Base-by-base conservation (phyloP, 345 rosid species). In the Chamaenerion angustifolium region DNA sequence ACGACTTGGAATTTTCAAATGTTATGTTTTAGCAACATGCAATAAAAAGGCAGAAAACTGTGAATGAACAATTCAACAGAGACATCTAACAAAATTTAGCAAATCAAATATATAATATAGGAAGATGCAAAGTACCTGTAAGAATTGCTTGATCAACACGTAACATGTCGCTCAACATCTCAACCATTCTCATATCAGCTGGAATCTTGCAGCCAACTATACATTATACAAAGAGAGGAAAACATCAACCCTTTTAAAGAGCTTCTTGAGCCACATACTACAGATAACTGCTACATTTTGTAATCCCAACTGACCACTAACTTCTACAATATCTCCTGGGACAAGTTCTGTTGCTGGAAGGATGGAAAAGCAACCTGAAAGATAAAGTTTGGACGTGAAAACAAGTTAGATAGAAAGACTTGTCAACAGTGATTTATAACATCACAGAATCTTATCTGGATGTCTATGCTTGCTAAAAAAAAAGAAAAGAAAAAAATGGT, bases 81-180 rank as follows among this genome's bases (percentile, higher is more conserved):
- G 52, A 57, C 14, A 25, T 18, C 56, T 51, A 37, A 43, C 15
- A 40, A 56, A 27, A 27, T 25, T 12, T n/a, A 21, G 23, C 15
- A n/a, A 4, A 58, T 11, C 48, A 31, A 27, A 0, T 19, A 48
- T 41, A 49, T 51, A 17, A 9, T 35, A 55, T 59, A 48, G 21
- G 37, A 31, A 4, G 37, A 49, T 57, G 18, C 52, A 48, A 53
- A 18, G 43, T 75, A 87, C 98, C 98, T 62, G 98, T 92, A 49
- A 92, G 84, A 76, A 92, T 87, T 59, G 98, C 98, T 77, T 92
- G 98, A 78, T 92, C 98, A 63, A 84, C 90, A 50, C 96, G 83
- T 52, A 92, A 76, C 58, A 76, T 86, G 68, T 76, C 76, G 64
- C 88, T 87, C 45, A 86, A 68, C 88, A 80, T 87, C 80, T 92